phyloP scores from a whole-genome alignment of 1,284 basidiomycete species.

The Sphagnurus paluster region DNA sequence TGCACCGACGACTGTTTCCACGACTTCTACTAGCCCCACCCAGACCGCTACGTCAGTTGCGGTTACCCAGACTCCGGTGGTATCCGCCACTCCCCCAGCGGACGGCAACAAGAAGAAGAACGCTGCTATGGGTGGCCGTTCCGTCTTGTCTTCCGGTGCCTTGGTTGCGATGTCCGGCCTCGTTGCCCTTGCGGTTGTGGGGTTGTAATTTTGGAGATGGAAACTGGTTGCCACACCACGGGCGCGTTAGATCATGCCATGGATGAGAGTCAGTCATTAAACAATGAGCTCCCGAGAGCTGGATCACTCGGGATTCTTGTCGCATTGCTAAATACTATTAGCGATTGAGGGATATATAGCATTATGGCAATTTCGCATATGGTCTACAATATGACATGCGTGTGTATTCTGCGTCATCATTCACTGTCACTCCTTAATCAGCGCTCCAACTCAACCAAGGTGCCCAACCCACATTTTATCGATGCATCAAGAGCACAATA shows the following conservation, averaged over 20 bases:
- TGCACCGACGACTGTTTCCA: constrained; percentile 1
- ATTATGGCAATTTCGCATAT: not conserved
- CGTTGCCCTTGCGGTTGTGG: constrained; percentile 2
- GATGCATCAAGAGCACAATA: constrained; percentile 25
- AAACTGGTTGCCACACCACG: not conserved
- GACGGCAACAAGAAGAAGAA: constrained; percentile 12
- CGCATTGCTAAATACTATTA: constrained; percentile 2
- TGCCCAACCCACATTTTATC: not conserved
- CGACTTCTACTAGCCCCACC: constrained; percentile 7
- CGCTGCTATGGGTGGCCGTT: constrained; percentile 6
- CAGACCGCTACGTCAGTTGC: constrained; percentile 3
- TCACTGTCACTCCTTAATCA: no score
- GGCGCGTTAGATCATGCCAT: not conserved
- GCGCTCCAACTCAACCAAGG: no score
- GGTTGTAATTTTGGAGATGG: constrained; percentile 2
- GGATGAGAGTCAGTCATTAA: not conserved
- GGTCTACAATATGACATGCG: no score
- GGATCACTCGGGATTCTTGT: constrained; percentile 14
- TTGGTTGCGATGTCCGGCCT: constrained; percentile 12
- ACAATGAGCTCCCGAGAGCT: constrained; percentile 13
- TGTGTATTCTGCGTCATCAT: no score
- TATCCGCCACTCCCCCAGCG: no score
- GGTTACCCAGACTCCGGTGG: no score
- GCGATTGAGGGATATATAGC: not conserved
- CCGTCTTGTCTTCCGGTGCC: constrained; percentile 6